Percentiles rank a stretch among this genome's conserved stretches.
phyloP scores from a whole-genome alignment of 2,329 filamentous ascomycete species.

The Colletotrichum abscissum region DNA sequence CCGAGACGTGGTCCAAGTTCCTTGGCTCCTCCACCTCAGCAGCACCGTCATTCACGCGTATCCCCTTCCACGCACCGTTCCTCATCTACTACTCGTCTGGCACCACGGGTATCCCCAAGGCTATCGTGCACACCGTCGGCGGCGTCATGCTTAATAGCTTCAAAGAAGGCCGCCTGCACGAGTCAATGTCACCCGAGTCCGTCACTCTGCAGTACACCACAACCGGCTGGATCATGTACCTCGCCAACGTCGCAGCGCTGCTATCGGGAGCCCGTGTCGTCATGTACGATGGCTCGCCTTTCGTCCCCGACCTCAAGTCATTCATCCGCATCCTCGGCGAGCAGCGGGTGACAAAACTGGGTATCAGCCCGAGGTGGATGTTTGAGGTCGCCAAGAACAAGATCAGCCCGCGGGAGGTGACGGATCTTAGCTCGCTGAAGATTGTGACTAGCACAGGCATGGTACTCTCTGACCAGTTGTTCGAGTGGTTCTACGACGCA shows the following conservation, averaged over 20 bases:
- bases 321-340: constrained; percentile 72
- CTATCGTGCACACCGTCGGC: constrained; percentile 83
- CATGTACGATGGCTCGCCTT: constrained; percentile 87
- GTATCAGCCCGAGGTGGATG: constrained; percentile 82
- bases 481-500: constrained; percentile 81
- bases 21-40: constrained; percentile 44
- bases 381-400: constrained; percentile 75
- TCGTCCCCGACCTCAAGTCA: constrained; percentile 73
- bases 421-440: constrained; percentile 70
- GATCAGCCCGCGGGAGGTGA: constrained; percentile 70
- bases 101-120: constrained; percentile 86
- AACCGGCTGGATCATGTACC: constrained; percentile 92
- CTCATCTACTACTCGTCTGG: constrained; percentile 83
- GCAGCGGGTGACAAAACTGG: constrained; percentile 77
- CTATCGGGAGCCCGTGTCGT: constrained; percentile 70
- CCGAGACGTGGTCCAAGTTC: constrained; percentile 59
- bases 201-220: constrained; percentile 69
- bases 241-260: constrained; percentile 69
- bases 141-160: constrained; percentile 65
- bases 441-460: constrained; percentile 81
- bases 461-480: constrained; percentile 81
- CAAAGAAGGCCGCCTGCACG: constrained; percentile 71
- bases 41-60: constrained; percentile 65
- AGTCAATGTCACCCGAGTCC: constrained; percentile 50
- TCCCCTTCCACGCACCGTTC: constrained; percentile 80